Evolutionary conservation across 495 filamentous ascomycete genomes (phyloP).

Genomic region (Talaromyces proteolyticus): DNA sequence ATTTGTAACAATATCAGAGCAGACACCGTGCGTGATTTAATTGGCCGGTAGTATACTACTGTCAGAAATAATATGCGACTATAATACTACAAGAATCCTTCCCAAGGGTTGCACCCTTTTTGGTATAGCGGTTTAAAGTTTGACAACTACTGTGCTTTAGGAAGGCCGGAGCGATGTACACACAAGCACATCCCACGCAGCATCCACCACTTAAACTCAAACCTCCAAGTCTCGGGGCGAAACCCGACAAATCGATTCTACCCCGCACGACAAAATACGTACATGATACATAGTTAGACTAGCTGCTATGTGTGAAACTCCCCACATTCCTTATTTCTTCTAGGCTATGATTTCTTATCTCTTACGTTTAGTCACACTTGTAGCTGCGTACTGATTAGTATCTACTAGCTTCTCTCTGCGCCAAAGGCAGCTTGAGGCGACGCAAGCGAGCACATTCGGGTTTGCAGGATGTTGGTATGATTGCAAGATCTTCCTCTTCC

Average conservation of each 20-base stretch:
- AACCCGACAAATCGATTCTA: too few species aligned
- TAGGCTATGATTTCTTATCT: not conserved
- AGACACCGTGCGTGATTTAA: too few species aligned
- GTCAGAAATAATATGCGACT: not conserved
- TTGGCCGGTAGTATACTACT: too few species aligned
- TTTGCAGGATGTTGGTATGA: too few species aligned
- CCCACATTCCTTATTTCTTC: not conserved
- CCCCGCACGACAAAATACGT: too few species aligned
- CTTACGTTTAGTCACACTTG: too few species aligned
- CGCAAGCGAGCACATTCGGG: not conserved
- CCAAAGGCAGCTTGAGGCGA: not conserved
- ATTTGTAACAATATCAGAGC: too few species aligned
- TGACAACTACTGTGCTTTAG: not conserved
- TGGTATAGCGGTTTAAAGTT: not conserved
- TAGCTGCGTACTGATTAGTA: not conserved
- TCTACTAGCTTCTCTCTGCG: not conserved
- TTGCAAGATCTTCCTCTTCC: too few species aligned
- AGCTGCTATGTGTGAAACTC: too few species aligned
- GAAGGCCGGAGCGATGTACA: conserved; percentile 2
- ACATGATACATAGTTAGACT: too few species aligned
- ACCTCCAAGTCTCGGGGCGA: too few species aligned
- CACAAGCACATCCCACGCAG: not conserved
- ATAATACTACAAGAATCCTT: not conserved
- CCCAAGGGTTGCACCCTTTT: not conserved
- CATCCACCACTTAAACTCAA: too few species aligned